phyloP scores from a whole-genome alignment of 1,284 basidiomycete species.

The Amylostereum chailletii region DNA sequence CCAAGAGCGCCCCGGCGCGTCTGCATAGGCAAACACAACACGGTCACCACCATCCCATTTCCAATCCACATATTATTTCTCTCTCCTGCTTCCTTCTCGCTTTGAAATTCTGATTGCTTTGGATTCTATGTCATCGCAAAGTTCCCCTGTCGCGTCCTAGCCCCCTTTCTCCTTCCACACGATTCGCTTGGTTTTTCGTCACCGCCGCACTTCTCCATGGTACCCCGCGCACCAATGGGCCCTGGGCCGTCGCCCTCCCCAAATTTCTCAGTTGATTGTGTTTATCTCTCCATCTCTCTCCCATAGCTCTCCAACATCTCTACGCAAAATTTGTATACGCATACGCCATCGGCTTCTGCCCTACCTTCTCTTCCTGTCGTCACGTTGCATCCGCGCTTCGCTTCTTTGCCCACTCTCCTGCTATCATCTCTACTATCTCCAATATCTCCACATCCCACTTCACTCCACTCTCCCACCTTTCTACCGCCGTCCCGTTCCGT shows the following conservation, averaged over 20 bases:
- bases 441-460: no score
- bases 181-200: neutral
- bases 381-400: no score
- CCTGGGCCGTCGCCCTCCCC: neutral
- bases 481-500: no score
- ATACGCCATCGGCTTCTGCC: no score
- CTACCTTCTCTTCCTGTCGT: no score
- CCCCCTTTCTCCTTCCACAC: neutral
- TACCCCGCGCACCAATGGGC: slow-evolving; percentile 7
- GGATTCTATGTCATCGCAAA: slow-evolving; percentile 3
- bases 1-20: neutral
- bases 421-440: no score
- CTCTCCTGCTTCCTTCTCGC: slow-evolving; percentile 12
- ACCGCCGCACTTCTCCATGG: neutral
- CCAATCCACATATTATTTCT: slow-evolving; percentile 7
- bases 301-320: no score
- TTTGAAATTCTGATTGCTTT: slow-evolving; percentile 12
- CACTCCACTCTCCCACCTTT: no score
- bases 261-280: neutral
- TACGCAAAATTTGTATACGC: no score
- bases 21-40: neutral
- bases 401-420: no score
- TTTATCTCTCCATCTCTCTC: slow-evolving; percentile 3
- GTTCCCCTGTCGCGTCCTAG: neutral
- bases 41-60: slow-evolving; percentile 6